Evolutionary conservation across 2,329 filamentous ascomycete genomes (phyloP), one percentile per base, ranked within the genome.

Genomic region (Aureobasidium lini): DNA sequence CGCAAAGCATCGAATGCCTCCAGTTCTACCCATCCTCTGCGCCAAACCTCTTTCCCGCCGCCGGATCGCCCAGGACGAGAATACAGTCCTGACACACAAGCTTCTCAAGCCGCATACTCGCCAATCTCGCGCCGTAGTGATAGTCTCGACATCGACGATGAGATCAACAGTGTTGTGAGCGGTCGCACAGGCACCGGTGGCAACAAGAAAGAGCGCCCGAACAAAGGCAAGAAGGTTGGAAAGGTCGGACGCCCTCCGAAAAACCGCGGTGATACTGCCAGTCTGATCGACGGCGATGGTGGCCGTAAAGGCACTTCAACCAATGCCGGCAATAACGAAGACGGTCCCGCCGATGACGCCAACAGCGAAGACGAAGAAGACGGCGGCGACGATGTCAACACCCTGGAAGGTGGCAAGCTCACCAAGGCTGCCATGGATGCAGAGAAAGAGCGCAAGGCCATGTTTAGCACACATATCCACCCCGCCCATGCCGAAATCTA

Each of bases 21-120:
- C 3, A 72, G 79, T 5, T 81, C 82, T 1, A 77, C 81, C 0
- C 87, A 90, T 64, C 87, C 87, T 1, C 82, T 94, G 1, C 87
- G 89, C 40, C 88, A 91, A 68, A 92, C 90, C 4, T 90, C 88
- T 0, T 94, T 91, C 68, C 87, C 88, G 0, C 88, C 88, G 29
- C 57, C 68, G 18, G 70, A 72, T 18, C 72, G 70, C n/a, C 73
- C 77, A 34, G 59, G 46, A 37, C 40, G 42, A 46, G 60, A 40
- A 8, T 63, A 62, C 59, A 62, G 60, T 32, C 60, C 60, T 36
- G 60, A 59, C 53, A 47, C 52, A 6, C 57, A 60, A 40, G 47
- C 46, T 48, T 63, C 62, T n/a, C 57, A 60, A 11, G 53, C 54
- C 48, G 53, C 59, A 42, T 57, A 60, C 53, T 56, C 50, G 16